These are phyloP conservation scores for Penicillium sumatraense DNA, from an alignment of 2,329 filamentous ascomycete species.

Conservation along the genomic window DNA sequence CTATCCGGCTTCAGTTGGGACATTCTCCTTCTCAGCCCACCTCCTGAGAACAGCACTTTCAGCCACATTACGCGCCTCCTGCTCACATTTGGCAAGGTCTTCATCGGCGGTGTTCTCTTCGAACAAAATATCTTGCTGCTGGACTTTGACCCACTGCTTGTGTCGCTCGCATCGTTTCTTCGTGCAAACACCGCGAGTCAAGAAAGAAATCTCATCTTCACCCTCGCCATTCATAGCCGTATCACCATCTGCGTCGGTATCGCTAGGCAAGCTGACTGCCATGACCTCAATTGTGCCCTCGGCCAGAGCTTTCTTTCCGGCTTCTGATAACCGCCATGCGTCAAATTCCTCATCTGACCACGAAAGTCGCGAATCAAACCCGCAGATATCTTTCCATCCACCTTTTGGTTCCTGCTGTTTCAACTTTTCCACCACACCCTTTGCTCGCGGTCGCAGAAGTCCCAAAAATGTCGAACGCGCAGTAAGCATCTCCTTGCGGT, in stretches of 20 bases:
- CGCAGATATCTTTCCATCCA: conserved; percentile 54
- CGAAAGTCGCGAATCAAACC: conserved; percentile 51
- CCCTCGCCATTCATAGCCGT: conserved; percentile 38
- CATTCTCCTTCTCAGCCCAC: conserved; percentile 41
- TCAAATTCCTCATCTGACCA: conserved; percentile 56
- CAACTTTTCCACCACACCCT: conserved; percentile 48
- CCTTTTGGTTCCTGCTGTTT: conserved; percentile 51
- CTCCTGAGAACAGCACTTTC: conserved; percentile 50
- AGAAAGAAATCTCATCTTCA: conserved; percentile 35
- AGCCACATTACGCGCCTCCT: conserved; percentile 47
- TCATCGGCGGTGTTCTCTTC: conserved; percentile 46
- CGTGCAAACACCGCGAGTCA: conserved; percentile 49
- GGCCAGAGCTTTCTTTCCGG: conserved; percentile 44
- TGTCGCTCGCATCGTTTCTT: conserved; percentile 55
- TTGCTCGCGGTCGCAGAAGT: conserved; percentile 47
- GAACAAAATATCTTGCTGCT: conserved; percentile 50
- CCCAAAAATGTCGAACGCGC: conserved; percentile 48
- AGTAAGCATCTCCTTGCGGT: conserved; percentile 45
- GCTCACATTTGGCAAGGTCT: conserved; percentile 45
- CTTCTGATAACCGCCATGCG: conserved; percentile 47
- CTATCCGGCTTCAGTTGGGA: conserved; percentile 21
- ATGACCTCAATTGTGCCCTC: conserved; percentile 43
- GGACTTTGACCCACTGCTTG: conserved; percentile 53
- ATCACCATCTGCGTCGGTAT: conserved; percentile 39
- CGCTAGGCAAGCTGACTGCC: conserved; percentile 28